Evolutionary conservation across 768 basidiomycete genomes (phyloP).

Genomic region (Daedalea quercina): DNA sequence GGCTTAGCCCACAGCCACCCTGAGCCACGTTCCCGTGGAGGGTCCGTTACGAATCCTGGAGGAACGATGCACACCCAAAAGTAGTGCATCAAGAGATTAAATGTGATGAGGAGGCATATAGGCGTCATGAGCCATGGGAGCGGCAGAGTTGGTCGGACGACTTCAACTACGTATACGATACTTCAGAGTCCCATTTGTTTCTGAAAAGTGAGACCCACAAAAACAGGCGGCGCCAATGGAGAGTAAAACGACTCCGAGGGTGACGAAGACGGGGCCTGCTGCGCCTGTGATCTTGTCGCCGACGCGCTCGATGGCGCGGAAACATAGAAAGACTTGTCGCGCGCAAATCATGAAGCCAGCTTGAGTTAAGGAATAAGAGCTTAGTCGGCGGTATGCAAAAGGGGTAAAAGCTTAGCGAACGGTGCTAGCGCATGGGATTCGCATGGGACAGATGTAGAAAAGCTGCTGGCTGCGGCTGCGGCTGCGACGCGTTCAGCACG

Average conservation of each 20-base stretch:
- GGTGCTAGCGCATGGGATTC: no score
- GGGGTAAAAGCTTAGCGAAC: no score
- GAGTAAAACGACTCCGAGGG: slow-evolving; percentile 71
- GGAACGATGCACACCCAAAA: slow-evolving; percentile 73
- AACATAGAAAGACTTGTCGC: slow-evolving; percentile 47
- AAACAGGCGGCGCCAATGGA: slow-evolving; percentile 66
- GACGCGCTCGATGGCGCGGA: slow-evolving; percentile 58
- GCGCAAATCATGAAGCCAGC: slow-evolving; percentile 16
- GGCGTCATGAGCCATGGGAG: slow-evolving; percentile 57
- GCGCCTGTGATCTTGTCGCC: slow-evolving; percentile 83
- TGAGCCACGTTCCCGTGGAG: slow-evolving; percentile 32
- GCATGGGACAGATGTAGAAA: no score
- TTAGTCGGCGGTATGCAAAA: no score
- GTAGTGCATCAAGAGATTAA: slow-evolving; percentile 79
- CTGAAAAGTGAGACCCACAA: slow-evolving; percentile 45
- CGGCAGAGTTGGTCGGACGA: slow-evolving; percentile 62
- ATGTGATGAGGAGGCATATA: slow-evolving; percentile 63
- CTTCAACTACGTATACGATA: slow-evolving; percentile 45
- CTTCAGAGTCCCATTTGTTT: background rate
- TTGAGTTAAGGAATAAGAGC: background rate
- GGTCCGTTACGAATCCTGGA: slow-evolving; percentile 76
- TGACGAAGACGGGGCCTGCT: slow-evolving; percentile 87
- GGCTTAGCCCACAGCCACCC: slow-evolving; percentile 54
- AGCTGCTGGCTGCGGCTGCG: no score
- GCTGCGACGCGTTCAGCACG: no score